A percentile compares a stretch with the other conserved stretches of the same genome.
Evolutionary conservation across 208 protist genomes (phyloP).

Genomic region (Acanthamoeba healyi): DNA sequence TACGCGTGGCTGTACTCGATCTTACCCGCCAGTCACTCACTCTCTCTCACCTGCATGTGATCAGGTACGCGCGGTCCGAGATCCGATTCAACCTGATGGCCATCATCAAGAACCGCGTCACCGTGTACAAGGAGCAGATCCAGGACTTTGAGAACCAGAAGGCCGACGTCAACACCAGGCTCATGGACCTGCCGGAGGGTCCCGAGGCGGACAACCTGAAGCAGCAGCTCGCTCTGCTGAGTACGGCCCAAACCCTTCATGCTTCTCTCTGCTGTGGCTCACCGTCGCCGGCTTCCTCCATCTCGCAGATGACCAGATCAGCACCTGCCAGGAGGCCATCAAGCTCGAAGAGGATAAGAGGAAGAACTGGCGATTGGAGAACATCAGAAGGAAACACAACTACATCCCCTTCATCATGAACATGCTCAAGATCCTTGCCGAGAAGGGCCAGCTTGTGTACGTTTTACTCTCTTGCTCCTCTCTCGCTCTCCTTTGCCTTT

Average conservation of each 20-base stretch:
- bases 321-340: conserved; percentile 89
- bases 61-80: conserved; percentile 86
- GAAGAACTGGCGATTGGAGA: conserved; percentile 93
- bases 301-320: conserved; percentile 80
- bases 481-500: background rate
- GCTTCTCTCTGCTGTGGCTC: background rate
- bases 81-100: conserved; percentile 98
- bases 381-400: conserved; percentile 97
- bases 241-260: background rate
- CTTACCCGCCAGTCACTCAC: background rate
- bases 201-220: background rate
- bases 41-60: background rate
- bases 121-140: conserved; percentile 84
- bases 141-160: conserved; percentile 81
- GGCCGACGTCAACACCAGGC: background rate
- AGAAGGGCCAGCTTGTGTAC: conserved; percentile 92
- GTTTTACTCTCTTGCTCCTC: background rate
- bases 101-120: conserved; percentile 93
- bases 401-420: conserved; percentile 97
- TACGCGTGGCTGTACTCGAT: background rate
- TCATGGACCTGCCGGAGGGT: background rate
- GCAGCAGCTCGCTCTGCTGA: conserved; percentile 15
- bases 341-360: conserved; percentile 85
- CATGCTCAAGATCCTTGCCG: conserved; percentile 95
- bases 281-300: background rate